These are phyloP conservation scores for Ampelocalamus luodianensis DNA, from an alignment of 176 grass and related monocot species.

Conservation along the genomic window DNA sequence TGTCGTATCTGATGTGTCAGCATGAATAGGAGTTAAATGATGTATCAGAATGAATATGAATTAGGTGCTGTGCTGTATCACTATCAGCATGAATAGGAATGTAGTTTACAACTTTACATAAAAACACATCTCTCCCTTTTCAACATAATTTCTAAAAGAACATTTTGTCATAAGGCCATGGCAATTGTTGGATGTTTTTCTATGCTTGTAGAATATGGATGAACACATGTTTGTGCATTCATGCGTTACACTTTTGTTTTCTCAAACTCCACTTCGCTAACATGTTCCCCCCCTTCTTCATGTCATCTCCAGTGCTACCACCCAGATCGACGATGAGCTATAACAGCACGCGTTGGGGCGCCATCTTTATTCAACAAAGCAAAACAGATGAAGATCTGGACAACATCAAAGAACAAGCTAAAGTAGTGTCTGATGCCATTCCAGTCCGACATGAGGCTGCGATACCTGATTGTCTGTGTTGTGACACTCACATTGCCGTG, in stretches of 20 bases:
- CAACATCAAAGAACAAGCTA: background rate
- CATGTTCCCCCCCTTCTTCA: background rate
- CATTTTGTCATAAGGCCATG: background rate
- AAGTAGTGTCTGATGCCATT: background rate
- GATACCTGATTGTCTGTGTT: background rate
- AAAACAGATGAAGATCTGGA: background rate
- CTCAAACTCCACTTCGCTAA: background rate
- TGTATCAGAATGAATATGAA: background rate
- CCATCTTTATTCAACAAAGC: background rate
- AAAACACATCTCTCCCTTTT: background rate
- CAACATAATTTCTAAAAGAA: background rate
- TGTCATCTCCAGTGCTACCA: constrained; percentile 29
- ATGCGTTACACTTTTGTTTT: background rate
- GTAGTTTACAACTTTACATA: background rate
- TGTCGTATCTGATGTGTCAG: background rate
- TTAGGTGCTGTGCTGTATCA: background rate
- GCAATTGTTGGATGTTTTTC: background rate
- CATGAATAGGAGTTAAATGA: background rate
- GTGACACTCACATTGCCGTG: background rate
- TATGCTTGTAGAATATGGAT: background rate
- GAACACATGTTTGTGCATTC: background rate
- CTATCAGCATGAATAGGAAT: background rate
- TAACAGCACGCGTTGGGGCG: background rate
- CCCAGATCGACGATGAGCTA: constrained; percentile 44
- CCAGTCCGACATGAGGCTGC: background rate